Conservation (phyloP, 1,284 basidiomycete genomes). For the Fistulinella staudtii region DNA sequence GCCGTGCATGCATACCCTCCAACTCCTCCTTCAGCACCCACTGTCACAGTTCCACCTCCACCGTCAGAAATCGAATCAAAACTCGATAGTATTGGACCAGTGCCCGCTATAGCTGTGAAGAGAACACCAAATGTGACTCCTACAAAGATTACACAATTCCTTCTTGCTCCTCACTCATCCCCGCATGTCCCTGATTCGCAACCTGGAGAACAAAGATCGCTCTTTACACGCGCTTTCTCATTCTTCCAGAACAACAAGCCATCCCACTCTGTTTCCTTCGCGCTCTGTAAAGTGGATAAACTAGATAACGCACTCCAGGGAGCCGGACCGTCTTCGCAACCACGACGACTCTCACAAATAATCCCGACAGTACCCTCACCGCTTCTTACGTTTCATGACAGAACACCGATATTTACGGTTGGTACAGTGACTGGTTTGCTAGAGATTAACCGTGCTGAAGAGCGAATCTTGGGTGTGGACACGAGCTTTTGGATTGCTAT, state of each 20-base stretch:
- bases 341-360: constrained; percentile 24
- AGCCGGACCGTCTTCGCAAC: constrained; percentile 17
- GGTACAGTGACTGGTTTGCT: constrained; percentile 55
- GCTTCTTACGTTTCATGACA: constrained; percentile 64
- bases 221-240: constrained; percentile 57
- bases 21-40: constrained; percentile 45
- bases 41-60: constrained; percentile 42
- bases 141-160: constrained; percentile 53
- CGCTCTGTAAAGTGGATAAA: constrained; percentile 34
- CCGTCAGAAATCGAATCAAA: constrained; percentile 40
- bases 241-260: constrained; percentile 53
- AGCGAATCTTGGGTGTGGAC: constrained; percentile 62
- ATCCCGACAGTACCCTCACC: constrained; percentile 36
- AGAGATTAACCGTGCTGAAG: constrained; percentile 57
- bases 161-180: constrained; percentile 52
- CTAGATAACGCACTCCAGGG: constrained; percentile 1
- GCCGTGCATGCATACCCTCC: constrained; percentile 65
- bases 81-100: constrained; percentile 32
- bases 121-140: constrained; percentile 5
- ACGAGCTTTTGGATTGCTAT: constrained; percentile 73
- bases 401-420: constrained; percentile 60
- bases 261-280: constrained; percentile 64
- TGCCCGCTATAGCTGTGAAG: constrained; percentile 8
- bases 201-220: constrained; percentile 35
- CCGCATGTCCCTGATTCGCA: constrained; percentile 38